Evolutionary conservation across 768 basidiomycete species (phyloP).

Genomic region (Kwoniella dejecticola): DNA sequence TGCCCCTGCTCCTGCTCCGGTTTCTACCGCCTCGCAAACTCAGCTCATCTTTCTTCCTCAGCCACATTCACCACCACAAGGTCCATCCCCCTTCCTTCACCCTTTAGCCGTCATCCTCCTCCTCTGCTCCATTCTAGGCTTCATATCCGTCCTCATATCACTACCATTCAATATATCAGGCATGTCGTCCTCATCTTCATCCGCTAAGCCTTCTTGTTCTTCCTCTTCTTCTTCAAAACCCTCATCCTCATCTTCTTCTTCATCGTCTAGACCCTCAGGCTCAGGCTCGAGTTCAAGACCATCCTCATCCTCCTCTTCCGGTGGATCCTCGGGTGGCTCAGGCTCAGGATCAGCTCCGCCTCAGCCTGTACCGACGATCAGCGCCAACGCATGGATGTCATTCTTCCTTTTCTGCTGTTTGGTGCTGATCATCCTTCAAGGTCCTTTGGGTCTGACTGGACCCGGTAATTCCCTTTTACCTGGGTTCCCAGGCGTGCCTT

Average conservation of each 20-base stretch:
- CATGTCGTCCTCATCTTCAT: constrained; percentile 25
- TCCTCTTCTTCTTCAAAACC: constrained; percentile 14
- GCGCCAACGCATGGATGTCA: constrained; percentile 48
- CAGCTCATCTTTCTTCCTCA: constrained; percentile 14
- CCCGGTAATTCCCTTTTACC: background rate
- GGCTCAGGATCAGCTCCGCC: constrained; percentile 28
- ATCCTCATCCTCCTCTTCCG: constrained; percentile 19
- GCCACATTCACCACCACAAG: background rate
- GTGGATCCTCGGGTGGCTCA: constrained; percentile 12
- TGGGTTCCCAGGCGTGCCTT: background rate
- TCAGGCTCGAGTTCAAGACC: constrained; percentile 20
- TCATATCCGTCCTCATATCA: constrained; percentile 8
- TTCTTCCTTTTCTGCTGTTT: constrained; percentile 51
- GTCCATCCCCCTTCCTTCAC: constrained; percentile 6
- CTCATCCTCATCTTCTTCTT: constrained; percentile 30
- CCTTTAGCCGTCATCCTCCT: constrained; percentile 15
- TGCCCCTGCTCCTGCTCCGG: no score
- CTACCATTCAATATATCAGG: constrained; percentile 16
- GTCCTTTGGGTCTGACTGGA: constrained; percentile 43
- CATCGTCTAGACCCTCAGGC: constrained; percentile 2
- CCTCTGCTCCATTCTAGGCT: constrained; percentile 19
- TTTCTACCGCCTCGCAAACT: no score
- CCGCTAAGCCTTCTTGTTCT: background rate
- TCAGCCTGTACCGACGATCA: constrained; percentile 35
- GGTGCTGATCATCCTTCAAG: constrained; percentile 49